Conservation (phyloP, 768 basidiomycete genomes). For the Suillus placidus region DNA sequence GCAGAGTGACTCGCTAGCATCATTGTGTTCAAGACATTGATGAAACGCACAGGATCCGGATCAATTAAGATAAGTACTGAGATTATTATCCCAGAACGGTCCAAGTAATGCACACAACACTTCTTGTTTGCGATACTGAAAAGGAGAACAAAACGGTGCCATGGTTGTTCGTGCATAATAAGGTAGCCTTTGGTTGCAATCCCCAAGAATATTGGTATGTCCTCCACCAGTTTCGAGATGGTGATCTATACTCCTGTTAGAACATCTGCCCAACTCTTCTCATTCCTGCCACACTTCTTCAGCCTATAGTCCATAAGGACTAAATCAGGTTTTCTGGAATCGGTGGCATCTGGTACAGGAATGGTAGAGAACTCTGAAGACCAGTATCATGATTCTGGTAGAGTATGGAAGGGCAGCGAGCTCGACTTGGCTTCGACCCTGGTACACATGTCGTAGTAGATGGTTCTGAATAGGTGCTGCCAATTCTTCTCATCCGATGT, state of each 20-base stretch:
- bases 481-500: neutral
- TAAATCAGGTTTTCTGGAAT: neutral
- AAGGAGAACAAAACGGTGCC: neutral
- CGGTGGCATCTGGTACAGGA: neutral
- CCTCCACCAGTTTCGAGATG: neutral
- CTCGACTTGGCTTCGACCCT: neutral
- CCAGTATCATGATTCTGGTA: neutral
- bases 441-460: neutral
- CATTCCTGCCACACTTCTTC: neutral
- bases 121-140: neutral
- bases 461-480: neutral
- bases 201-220: neutral
- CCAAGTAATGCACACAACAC: neutral
- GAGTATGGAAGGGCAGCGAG: neutral
- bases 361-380: neutral
- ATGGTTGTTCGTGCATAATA: neutral
- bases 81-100: neutral
- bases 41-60: neutral
- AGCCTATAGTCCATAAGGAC: neutral
- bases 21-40: neutral
- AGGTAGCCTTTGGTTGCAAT: constrained; percentile 2
- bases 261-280: neutral
- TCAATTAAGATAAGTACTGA: neutral
- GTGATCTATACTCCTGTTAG: constrained; percentile 4
- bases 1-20: neutral